These are phyloP conservation scores for Clathrus columnatus DNA, from an alignment of 768 basidiomycete species.

Conservation along the genomic window DNA sequence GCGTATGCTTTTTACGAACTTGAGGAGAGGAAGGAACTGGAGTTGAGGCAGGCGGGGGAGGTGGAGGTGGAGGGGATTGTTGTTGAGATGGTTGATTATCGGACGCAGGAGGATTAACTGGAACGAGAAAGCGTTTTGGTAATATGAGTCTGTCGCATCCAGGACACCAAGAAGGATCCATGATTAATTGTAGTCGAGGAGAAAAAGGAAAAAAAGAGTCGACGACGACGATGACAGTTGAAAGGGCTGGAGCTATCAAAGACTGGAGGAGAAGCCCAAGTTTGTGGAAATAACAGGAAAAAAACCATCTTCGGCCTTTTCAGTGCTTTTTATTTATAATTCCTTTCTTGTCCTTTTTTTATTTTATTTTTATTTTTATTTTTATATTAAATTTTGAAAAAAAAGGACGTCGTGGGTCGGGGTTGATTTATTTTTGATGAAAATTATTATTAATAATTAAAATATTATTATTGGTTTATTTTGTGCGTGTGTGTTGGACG, in stretches of 20 bases:
- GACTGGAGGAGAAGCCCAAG: neutral
- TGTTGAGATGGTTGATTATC: slow-evolving; percentile 15
- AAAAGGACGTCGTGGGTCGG: no score
- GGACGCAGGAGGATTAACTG: slow-evolving; percentile 25
- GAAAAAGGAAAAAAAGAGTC: neutral
- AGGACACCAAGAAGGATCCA: slow-evolving; percentile 60
- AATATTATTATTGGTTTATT: neutral
- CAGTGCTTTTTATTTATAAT: no score
- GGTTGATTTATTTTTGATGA: no score
- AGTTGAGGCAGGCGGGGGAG: slow-evolving; percentile 4
- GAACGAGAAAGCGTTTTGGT: slow-evolving; percentile 62
- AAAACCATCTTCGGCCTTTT: no score
- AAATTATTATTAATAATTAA: no score
- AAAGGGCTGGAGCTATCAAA: neutral
- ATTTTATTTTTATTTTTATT: no score
- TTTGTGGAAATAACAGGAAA: neutral
- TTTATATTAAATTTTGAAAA: no score
- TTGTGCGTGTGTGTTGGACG: no score
- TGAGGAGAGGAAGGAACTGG: slow-evolving; percentile 17
- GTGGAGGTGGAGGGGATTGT: neutral
- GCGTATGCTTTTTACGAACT: slow-evolving; percentile 22
- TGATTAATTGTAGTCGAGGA: neutral
- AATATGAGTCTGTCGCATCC: slow-evolving; percentile 68
- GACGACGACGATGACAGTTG: neutral
- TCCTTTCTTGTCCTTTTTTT: no score